These are phyloP conservation scores for Wickerhamiella allomyrinae DNA, from an alignment of 805 yeast species.

Conservation along the genomic window DNA sequence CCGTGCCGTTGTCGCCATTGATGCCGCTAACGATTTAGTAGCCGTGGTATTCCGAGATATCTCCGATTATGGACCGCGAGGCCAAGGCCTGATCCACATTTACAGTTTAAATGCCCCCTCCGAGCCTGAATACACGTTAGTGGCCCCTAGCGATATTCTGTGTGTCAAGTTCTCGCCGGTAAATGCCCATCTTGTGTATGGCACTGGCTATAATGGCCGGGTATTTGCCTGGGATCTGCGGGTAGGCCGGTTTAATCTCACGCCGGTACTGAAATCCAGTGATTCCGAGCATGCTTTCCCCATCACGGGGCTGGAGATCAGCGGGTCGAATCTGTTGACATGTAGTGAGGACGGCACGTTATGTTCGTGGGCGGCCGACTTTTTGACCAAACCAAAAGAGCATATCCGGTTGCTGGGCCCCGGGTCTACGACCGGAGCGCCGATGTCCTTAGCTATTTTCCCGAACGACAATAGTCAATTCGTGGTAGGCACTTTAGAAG, in stretches of 20 bases:
- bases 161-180: slow-evolving; percentile 29
- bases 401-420: slow-evolving; percentile 16
- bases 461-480: slow-evolving; percentile 22
- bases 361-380: slow-evolving; percentile 27
- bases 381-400: slow-evolving; percentile 24
- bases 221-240: slow-evolving; percentile 38
- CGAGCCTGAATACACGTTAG: slow-evolving; percentile 30
- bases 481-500: slow-evolving; percentile 28
- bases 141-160: slow-evolving; percentile 30
- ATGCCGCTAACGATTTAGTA: slow-evolving; percentile 23
- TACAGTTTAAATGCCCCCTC: slow-evolving; percentile 25
- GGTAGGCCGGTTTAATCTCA: slow-evolving; percentile 8
- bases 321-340: slow-evolving; percentile 22
- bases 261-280: slow-evolving; percentile 22
- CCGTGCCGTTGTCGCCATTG: slow-evolving; percentile 1
- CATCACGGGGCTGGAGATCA: slow-evolving; percentile 19
- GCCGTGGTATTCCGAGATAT: neutral
- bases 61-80: neutral
- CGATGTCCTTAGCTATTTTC: slow-evolving; percentile 17
- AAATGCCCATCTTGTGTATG: slow-evolving; percentile 30
- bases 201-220: slow-evolving; percentile 37
- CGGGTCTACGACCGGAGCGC: slow-evolving; percentile 20
- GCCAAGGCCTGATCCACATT: slow-evolving; percentile 15
- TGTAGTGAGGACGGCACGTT: slow-evolving; percentile 27
- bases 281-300: slow-evolving; percentile 26